Percentiles rank a stretch among this genome's conserved stretches.
phyloP scores from a whole-genome alignment of 225 moss, liverwort and hornwort species.

The Physcomitrellopsis africana region DNA sequence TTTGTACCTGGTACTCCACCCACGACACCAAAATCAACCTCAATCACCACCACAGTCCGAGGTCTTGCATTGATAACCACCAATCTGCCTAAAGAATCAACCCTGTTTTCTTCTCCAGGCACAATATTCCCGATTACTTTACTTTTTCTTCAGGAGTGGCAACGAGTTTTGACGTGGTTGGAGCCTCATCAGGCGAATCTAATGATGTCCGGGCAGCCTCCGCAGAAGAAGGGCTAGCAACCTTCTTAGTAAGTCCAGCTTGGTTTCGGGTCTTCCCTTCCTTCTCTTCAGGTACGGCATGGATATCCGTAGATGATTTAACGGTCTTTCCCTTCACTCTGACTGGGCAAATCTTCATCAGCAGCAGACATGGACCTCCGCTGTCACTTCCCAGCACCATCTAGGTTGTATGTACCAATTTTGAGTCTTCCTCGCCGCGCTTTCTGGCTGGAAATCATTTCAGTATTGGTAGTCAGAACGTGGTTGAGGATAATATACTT shows the following conservation, averaged over 20 bases:
- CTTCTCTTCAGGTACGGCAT: slow-evolving; percentile 64
- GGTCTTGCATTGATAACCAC: no score
- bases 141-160: no score
- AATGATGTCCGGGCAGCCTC: slow-evolving; percentile 63
- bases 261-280: slow-evolving; percentile 29
- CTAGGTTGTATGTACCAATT: no score
- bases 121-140: no score
- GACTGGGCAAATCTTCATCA: slow-evolving; percentile 66
- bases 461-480: no score
- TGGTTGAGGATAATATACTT: no score
- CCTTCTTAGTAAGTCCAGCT: slow-evolving; percentile 29
- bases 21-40: no score
- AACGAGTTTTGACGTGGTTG: slow-evolving; percentile 40
- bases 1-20: slow-evolving; percentile 29
- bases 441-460: no score
- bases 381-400: slow-evolving; percentile 76
- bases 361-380: slow-evolving; percentile 49
- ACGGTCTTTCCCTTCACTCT: slow-evolving; percentile 66
- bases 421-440: no score
- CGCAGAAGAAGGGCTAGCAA: slow-evolving; percentile 52
- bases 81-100: no score
- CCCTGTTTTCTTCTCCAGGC: no score
- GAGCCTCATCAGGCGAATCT: slow-evolving; percentile 57
- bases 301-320: slow-evolving; percentile 63
- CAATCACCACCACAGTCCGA: no score